Percentiles rank a stretch among this genome's conserved stretches.
These are phyloP conservation scores for Chlamydomonas asymmetrica DNA, from an alignment of 139 green algal species.

Conservation along the genomic window DNA sequence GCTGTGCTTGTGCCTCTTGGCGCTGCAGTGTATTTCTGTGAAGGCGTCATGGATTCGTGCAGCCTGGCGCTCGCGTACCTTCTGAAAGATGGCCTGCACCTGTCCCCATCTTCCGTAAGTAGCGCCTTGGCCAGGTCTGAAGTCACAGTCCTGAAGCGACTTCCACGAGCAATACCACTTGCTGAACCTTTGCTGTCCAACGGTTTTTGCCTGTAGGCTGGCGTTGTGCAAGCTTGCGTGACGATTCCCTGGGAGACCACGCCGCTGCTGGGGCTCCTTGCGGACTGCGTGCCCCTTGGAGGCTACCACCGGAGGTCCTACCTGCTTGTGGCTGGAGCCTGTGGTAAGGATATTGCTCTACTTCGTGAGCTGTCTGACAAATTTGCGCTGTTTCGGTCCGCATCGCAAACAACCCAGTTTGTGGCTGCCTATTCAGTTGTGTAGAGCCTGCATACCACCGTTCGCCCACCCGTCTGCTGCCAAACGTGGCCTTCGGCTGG, in stretches of 20 bases:
- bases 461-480: no score
- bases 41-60: no score
- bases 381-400: no score
- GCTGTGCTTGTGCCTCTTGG: not conserved
- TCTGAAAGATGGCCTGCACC: not conserved
- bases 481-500: no score
- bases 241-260: slow-evolving; percentile 21
- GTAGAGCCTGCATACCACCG: no score
- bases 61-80: not conserved
- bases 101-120: not conserved
- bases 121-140: not conserved
- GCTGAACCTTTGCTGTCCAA: no score
- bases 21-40: not conserved
- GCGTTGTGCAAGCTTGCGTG: not conserved
- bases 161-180: no score
- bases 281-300: slow-evolving; percentile 6
- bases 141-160: not conserved
- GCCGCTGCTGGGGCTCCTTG: slow-evolving; percentile 10
- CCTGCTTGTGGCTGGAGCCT: not conserved
- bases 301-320: slow-evolving; percentile 24
- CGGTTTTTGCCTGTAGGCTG: not conserved
- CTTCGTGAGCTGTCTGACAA: no score
- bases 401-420: no score
- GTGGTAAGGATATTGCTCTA: not conserved
- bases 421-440: no score